phyloP scores from a whole-genome alignment of 2,329 filamentous ascomycete species.

The Curvularia sp. region DNA sequence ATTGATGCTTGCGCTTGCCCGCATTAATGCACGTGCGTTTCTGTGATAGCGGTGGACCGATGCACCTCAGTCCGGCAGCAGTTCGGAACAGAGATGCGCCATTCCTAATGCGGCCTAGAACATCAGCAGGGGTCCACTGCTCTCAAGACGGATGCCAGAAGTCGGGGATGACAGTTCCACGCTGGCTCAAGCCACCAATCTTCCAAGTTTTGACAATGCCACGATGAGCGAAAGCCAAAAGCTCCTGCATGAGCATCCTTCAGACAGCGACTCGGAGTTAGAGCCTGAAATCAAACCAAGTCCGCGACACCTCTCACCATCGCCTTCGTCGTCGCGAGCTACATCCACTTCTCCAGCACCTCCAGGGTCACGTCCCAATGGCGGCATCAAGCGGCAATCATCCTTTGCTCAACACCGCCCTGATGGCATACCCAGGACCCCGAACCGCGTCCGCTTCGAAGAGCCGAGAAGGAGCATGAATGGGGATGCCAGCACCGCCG shows the following conservation, averaged over 20 bases:
- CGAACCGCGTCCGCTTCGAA: slow-evolving; percentile 78
- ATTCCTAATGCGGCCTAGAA: slow-evolving; percentile 8
- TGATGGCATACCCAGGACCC: slow-evolving; percentile 66
- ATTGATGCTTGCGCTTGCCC: background rate
- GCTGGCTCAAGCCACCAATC: slow-evolving; percentile 1
- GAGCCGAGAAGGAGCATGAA: slow-evolving; percentile 48
- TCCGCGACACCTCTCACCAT: slow-evolving; percentile 36
- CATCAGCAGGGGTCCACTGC: slow-evolving; percentile 20
- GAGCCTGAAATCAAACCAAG: slow-evolving; percentile 28
- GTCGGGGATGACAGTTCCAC: slow-evolving; percentile 13
- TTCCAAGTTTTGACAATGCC: slow-evolving; percentile 39
- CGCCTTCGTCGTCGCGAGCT: slow-evolving; percentile 38
- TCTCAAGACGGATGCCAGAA: slow-evolving; percentile 16
- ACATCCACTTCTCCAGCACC: slow-evolving; percentile 42
- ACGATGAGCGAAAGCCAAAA: slow-evolving; percentile 51
- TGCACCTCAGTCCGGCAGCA: background rate
- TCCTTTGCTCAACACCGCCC: slow-evolving; percentile 58
- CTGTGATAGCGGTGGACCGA: background rate
- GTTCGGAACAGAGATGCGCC: background rate
- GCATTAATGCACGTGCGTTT: background rate
- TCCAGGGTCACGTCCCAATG: slow-evolving; percentile 36
- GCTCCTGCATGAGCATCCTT: slow-evolving; percentile 48
- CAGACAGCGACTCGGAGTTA: slow-evolving; percentile 41
- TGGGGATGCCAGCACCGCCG: slow-evolving; percentile 36
- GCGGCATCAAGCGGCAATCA: slow-evolving; percentile 47